A percentile compares a stretch with the other conserved stretches of the same genome.
Evolutionary conservation across 2,329 filamentous ascomycete species (phyloP).

Genomic region (Cordyceps javanica): DNA sequence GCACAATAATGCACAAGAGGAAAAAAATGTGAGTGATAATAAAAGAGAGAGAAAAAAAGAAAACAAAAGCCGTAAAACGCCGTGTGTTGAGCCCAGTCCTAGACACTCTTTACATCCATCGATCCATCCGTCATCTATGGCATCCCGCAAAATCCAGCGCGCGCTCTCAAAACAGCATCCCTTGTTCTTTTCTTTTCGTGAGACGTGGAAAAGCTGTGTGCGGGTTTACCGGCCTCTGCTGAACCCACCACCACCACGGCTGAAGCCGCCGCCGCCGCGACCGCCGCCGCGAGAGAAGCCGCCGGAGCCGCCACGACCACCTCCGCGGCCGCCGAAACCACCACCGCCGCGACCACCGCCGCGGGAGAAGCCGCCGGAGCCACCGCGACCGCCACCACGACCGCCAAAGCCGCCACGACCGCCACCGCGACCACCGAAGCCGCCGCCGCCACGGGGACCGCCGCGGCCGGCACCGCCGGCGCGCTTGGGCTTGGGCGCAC

Average conservation of each 20-base stretch:
- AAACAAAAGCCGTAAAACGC: conserved; percentile 18
- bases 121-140: too few relatives aligned
- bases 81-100: conserved; percentile 9
- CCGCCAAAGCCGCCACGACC: conserved; percentile 21
- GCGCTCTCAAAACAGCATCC: background rate
- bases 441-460: conserved; percentile 15
- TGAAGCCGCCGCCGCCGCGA: conserved; percentile 17
- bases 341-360: conserved; percentile 15
- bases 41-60: background rate
- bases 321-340: conserved; percentile 11
- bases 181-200: conserved; percentile 5
- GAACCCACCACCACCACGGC: conserved; percentile 25
- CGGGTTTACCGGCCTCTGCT: conserved; percentile 22
- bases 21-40: conserved; percentile 13
- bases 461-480: conserved; percentile 31
- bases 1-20: background rate
- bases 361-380: conserved; percentile 16
- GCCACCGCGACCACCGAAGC: conserved; percentile 18
- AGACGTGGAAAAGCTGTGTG: conserved; percentile 4
- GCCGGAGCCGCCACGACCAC: conserved; percentile 12
- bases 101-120: conserved; percentile 3
- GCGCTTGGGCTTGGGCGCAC: conserved; percentile 57
- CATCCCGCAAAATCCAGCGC: background rate
- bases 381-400: conserved; percentile 18
- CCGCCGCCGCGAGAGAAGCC: conserved; percentile 13